Percentiles rank a stretch among this genome's conserved stretches.
Conservation (phyloP, 2,329 filamentous ascomycete genomes). For the Ophiosphaerella korrae region DNA sequence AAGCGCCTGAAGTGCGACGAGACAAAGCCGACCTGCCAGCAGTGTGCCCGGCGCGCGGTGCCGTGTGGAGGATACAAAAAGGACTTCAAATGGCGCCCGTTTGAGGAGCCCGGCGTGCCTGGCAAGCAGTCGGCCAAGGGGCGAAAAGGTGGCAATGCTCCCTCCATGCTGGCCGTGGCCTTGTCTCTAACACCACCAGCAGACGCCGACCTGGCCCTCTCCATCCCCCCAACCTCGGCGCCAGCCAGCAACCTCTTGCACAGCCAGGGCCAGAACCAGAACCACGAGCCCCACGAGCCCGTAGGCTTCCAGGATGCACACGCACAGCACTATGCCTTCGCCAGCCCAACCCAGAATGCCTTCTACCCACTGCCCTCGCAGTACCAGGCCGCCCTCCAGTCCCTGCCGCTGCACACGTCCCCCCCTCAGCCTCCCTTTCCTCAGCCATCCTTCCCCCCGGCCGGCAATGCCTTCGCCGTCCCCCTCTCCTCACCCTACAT, state of each 20-base stretch:
- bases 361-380: slow-evolving; percentile 19
- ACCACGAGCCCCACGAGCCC: too few relatives aligned
- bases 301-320: too few relatives aligned
- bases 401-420: slow-evolving; percentile 10
- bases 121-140: slow-evolving; percentile 50
- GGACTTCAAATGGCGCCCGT: slow-evolving; percentile 76
- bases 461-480: slow-evolving; percentile 14
- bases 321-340: slow-evolving; percentile 8
- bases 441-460: slow-evolving; percentile 13
- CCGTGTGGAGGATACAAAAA: slow-evolving; percentile 74
- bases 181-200: slow-evolving; percentile 10
- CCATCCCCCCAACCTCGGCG: slow-evolving; percentile 5
- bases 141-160: slow-evolving; percentile 51
- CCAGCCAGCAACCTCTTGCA: slow-evolving; percentile 3
- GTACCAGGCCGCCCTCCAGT: slow-evolving; percentile 12
- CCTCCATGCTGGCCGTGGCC: not conserved
- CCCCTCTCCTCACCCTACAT: slow-evolving; percentile 30
- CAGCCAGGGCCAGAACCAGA: not conserved
- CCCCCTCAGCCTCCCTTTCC: slow-evolving; percentile 20
- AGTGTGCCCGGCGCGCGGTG: slow-evolving; percentile 69
- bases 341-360: slow-evolving; percentile 8
- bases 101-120: slow-evolving; percentile 65
- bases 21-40: slow-evolving; percentile 69
- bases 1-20: slow-evolving; percentile 78
- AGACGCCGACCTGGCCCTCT: slow-evolving; percentile 11